A percentile compares a stretch with the other conserved stretches of the same genome.
These are phyloP conservation scores for Candida ortonii DNA, from an alignment of 805 yeast genomes.

Conservation along the genomic window DNA sequence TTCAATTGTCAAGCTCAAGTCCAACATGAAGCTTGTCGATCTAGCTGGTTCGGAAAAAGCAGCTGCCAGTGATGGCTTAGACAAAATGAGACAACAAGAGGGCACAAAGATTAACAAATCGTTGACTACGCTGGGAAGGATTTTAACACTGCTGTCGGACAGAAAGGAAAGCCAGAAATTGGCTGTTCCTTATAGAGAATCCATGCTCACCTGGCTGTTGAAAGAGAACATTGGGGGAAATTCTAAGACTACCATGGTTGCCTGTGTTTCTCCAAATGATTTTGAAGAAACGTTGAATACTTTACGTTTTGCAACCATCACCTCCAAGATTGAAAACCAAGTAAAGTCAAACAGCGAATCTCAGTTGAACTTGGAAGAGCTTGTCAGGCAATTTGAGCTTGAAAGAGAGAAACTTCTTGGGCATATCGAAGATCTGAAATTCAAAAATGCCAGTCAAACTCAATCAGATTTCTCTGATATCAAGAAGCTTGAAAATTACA, in stretches of 20 bases:
- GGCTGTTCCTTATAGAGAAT: conserved; percentile 70
- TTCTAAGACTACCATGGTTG: conserved; percentile 84
- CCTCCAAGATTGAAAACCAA: conserved; percentile 61
- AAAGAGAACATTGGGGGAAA: conserved; percentile 79
- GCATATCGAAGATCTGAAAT: conserved; percentile 18
- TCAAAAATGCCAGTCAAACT: not conserved
- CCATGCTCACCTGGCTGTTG: conserved; percentile 69
- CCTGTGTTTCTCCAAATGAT: conserved; percentile 76
- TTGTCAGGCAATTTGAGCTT: conserved; percentile 23
- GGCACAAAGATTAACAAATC: conserved; percentile 79
- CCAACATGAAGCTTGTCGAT: conserved; percentile 70
- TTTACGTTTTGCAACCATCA: conserved; percentile 72
- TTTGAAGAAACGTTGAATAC: conserved; percentile 77
- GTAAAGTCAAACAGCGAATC: conserved; percentile 52
- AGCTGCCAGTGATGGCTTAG: conserved; percentile 46
- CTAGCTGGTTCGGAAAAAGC: conserved; percentile 80
- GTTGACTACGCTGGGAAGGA: conserved; percentile 73
- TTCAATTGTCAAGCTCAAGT: conserved; percentile 36
- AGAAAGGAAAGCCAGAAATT: conserved; percentile 20
- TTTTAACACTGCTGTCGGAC: conserved; percentile 48
- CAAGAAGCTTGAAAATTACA: conserved; percentile 23
- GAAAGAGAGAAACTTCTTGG: conserved; percentile 24
- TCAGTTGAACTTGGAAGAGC: conserved; percentile 36
- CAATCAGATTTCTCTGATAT: conserved; percentile 6
- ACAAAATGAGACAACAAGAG: conserved; percentile 62